Percentiles rank a stretch among this genome's conserved stretches.
phyloP scores from a whole-genome alignment of 2,329 filamentous ascomycete genomes.

The Penicillium sp. region DNA sequence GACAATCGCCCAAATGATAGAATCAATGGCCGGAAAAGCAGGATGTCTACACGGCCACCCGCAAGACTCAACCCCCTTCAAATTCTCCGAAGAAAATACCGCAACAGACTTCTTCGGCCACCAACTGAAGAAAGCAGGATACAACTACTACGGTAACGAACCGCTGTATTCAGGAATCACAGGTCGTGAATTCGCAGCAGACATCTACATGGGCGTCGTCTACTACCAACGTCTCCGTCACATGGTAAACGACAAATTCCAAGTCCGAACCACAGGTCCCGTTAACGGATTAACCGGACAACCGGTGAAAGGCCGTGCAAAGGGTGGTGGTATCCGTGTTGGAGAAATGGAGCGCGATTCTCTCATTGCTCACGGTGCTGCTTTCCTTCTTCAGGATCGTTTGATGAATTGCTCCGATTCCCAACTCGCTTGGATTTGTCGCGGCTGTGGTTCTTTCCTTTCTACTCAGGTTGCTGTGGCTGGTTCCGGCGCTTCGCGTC shows the following conservation, averaged over 20 bases:
- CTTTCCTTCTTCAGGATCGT: conserved; percentile 92
- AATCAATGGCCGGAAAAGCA: conserved; percentile 93
- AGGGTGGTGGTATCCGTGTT: conserved; percentile 97
- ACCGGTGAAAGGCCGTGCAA: conserved; percentile 94
- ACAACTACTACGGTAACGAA: conserved; percentile 98
- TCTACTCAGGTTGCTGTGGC: conserved; percentile 68
- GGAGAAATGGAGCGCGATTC: conserved; percentile 99
- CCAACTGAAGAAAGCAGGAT: conserved; percentile 91
- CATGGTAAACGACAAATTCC: conserved; percentile 99
- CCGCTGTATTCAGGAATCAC: conserved; percentile 98
- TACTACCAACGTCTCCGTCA: conserved; percentile 98
- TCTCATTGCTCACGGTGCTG: conserved; percentile 90
- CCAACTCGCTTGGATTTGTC: conserved; percentile 85
- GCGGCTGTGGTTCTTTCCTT: conserved; percentile 85
- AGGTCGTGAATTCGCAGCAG: conserved; percentile 87
- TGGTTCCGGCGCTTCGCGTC: conserved; percentile 28
- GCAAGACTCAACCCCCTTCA: conserved; percentile 94
- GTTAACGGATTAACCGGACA: conserved; percentile 90
- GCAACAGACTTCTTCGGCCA: conserved; percentile 95
- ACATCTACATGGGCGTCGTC: conserved; percentile 95
- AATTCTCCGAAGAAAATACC: conserved; percentile 89
- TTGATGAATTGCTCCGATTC: conserved; percentile 98
- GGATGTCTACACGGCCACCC: conserved; percentile 93
- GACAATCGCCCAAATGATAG: conserved; percentile 99
- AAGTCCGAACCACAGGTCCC: conserved; percentile 93